Evolutionary conservation across 495 filamentous ascomycete species (phyloP), one percentile per base, ranked within the genome.

Genomic region (Peziza echinospora): DNA sequence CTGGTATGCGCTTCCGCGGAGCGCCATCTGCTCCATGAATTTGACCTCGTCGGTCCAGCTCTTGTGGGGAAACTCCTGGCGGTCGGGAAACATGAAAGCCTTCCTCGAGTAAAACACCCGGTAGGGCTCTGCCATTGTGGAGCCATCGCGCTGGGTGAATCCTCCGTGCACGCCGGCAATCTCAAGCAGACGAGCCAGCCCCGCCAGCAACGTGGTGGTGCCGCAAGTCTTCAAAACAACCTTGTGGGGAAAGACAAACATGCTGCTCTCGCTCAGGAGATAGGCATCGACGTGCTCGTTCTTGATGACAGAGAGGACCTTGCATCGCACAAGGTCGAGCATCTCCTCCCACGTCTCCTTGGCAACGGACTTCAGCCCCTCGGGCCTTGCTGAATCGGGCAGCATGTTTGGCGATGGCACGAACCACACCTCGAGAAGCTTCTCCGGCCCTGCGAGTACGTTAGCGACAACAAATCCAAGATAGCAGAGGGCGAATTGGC

Each of bases 191-290:
- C 81, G 80, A 24, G 79, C 82, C 44, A 99, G 69, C 11, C 91
- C 91, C 17, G 77, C 77, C 11, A 99, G 71, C 50, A 99, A 66
- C 0, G 91, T 99, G 3, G 91, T 99, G 5, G 91, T 99, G 45
- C 91, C 91, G 58, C 91, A 99, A 9, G 91, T 99, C 75, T 99
- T 99, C 41, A 99, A 70, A 53, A 99, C 92, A 43, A 99, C 68
- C 67, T 99, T 99, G 73, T 99, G 89, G 21, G 85, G 85, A 63
- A 92, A 99, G 53, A 99, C 85, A 62, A 99, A 99, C 87, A 99
- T 82, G 76, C 89, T 96, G 17, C 91, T 96, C 65, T 99, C 91
- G 44, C 89, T 96, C 45, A 99, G 73, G 25, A 99, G 74, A 56
- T 99, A 99, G 52, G 91, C 91, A 62, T 99, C 91, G 47, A 94